phyloP scores from a whole-genome alignment of 148 eudicot genomes.

The Rhododendron griersonianum region DNA sequence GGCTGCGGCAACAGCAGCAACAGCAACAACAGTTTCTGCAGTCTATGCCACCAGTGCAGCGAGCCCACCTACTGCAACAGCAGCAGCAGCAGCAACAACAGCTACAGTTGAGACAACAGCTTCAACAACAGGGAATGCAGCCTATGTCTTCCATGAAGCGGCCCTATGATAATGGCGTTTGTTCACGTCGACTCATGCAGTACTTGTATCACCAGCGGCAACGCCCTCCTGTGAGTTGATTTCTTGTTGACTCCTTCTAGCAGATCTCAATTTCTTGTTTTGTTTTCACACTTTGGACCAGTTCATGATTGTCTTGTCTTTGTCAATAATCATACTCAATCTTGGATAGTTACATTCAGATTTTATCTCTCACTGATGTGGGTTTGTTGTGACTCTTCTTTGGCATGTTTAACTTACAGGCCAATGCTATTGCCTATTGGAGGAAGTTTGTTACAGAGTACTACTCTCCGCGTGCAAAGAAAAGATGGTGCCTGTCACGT shows the following conservation, averaged over 20 bases:
- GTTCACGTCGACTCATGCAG: conserved; percentile 89
- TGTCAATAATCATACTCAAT: neutral
- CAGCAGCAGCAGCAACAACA: conserved; percentile 39
- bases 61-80: conserved; percentile 59
- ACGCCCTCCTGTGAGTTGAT: conserved; percentile 64
- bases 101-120: conserved; percentile 54
- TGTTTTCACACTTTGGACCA: neutral
- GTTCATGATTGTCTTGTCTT: neutral
- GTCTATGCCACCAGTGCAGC: conserved; percentile 66
- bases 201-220: conserved; percentile 88
- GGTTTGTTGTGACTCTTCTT: neutral
- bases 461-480: conserved; percentile 88
- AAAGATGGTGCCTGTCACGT: conserved; percentile 91
- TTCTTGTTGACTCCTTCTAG: neutral
- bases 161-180: conserved; percentile 75
- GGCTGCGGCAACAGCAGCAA: conserved; percentile 62
- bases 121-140: conserved; percentile 71
- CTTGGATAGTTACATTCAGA: neutral
- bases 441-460: conserved; percentile 91
- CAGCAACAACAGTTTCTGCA: conserved; percentile 52
- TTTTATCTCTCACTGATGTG: neutral
- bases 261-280: neutral
- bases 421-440: conserved; percentile 84
- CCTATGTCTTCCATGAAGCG: conserved; percentile 57
- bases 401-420: conserved; percentile 41